phyloP scores from a whole-genome alignment of 768 basidiomycete species.

The Boletus sp. region DNA sequence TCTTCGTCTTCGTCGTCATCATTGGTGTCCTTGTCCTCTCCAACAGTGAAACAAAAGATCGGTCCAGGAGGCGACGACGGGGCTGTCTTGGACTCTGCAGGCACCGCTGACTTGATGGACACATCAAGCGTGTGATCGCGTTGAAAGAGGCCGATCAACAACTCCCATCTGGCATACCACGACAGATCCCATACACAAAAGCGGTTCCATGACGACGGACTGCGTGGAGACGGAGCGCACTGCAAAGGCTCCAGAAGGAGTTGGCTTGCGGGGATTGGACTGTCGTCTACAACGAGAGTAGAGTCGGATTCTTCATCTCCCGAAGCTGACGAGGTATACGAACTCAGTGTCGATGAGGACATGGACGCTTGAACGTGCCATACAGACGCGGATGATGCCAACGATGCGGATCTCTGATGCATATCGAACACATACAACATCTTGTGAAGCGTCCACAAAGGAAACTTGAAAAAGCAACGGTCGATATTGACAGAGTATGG shows the following conservation, averaged over 20 bases:
- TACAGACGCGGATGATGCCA: slow-evolving; percentile 7
- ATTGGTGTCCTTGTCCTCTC: slow-evolving; percentile 18
- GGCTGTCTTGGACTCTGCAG: not conserved
- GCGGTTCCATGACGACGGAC: slow-evolving; percentile 8
- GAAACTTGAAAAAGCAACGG: slow-evolving; percentile 52
- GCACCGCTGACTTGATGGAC: not conserved
- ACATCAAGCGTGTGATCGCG: slow-evolving; percentile 21
- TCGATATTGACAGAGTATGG: slow-evolving; percentile 56
- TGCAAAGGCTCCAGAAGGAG: not conserved
- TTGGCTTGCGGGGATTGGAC: slow-evolving; percentile 4
- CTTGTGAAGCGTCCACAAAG: slow-evolving; percentile 66
- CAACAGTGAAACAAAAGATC: slow-evolving; percentile 22
- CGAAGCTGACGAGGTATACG: slow-evolving; percentile 14
- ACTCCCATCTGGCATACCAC: slow-evolving; percentile 55
- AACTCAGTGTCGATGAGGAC: slow-evolving; percentile 19
- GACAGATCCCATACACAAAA: slow-evolving; percentile 39
- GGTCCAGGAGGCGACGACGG: slow-evolving; percentile 1
- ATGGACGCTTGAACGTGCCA: slow-evolving; percentile 10
- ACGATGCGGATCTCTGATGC: slow-evolving; percentile 29
- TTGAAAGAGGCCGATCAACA: slow-evolving; percentile 44
- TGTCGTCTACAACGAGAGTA: slow-evolving; percentile 53
- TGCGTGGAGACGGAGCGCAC: slow-evolving; percentile 7
- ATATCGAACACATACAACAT: slow-evolving; percentile 62
- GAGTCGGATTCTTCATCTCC: slow-evolving; percentile 47
- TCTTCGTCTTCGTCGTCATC: slow-evolving; percentile 27